These are phyloP conservation scores for Teratosphaeria zuluensis DNA, from an alignment of 2,329 filamentous ascomycete species.

Conservation along the genomic window DNA sequence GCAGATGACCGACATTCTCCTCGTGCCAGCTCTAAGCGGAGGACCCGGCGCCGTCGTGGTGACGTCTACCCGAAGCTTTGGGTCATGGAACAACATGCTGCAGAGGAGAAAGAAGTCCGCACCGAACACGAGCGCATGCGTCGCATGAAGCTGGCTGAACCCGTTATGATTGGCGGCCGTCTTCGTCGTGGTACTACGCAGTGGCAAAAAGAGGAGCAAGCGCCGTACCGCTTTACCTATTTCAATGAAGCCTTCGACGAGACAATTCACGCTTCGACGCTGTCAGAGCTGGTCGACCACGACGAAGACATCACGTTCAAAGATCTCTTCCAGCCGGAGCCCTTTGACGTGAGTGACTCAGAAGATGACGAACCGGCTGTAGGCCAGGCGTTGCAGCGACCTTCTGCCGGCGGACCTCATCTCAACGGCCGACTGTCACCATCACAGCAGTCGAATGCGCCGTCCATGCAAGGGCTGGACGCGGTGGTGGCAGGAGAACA, in stretches of 20 bases:
- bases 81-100: conserved; percentile 80
- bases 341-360: conserved; percentile 57
- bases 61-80: neutral
- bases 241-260: conserved; percentile 96
- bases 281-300: conserved; percentile 67
- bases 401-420: neutral
- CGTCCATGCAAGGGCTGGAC: neutral
- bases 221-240: conserved; percentile 92
- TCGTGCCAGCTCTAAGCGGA: neutral
- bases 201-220: conserved; percentile 86
- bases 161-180: conserved; percentile 81
- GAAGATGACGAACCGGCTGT: conserved; percentile 51
- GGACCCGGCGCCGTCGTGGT: neutral
- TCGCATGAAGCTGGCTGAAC: conserved; percentile 87
- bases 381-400: conserved; percentile 3
- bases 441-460: neutral
- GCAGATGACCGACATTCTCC: conserved; percentile 5
- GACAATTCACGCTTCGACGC: conserved; percentile 91
- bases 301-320: conserved; percentile 76
- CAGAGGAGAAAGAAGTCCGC: conserved; percentile 78
- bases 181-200: conserved; percentile 65
- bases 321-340: conserved; percentile 86
- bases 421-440: conserved; percentile 1
- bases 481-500: neutral
- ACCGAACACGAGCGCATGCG: conserved; percentile 53